Conservation (phyloP, 768 basidiomycete genomes). For the Lepiota brunneoincarnata region DNA sequence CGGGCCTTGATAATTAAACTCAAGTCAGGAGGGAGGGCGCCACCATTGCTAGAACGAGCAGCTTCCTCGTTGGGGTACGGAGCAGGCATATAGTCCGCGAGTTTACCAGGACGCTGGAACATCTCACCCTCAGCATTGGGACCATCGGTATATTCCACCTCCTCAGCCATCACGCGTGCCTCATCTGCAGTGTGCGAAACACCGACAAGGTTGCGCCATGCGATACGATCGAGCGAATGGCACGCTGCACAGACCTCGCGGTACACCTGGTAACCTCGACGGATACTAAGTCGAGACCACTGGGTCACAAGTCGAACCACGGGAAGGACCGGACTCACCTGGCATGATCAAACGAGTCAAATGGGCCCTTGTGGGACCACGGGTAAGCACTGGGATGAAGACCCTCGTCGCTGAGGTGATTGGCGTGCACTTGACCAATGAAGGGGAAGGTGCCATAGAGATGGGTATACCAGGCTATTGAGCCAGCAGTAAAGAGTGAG, state of each 20-base stretch:
- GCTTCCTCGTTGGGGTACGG: slow-evolving; percentile 99
- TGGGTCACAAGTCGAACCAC: slow-evolving; percentile 11
- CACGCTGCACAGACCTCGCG: slow-evolving; percentile 99
- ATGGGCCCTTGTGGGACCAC: slow-evolving; percentile 84
- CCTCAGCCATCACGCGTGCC: slow-evolving; percentile 88
- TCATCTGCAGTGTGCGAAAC: slow-evolving; percentile 96
- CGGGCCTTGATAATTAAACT: slow-evolving; percentile 97
- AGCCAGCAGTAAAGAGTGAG: slow-evolving; percentile 77
- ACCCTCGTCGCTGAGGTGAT: slow-evolving; percentile 89
- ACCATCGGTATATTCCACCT: slow-evolving; percentile 95
- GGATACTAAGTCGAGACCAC: slow-evolving; percentile 58
- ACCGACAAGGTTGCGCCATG: slow-evolving; percentile 99
- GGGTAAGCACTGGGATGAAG: slow-evolving; percentile 86
- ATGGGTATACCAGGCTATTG: slow-evolving; percentile 96
- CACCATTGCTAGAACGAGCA: slow-evolving; percentile 88
- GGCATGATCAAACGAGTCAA: slow-evolving; percentile 96
- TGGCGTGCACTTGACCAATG: slow-evolving; percentile 89
- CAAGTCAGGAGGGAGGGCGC: slow-evolving; percentile 96
- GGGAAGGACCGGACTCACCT: slow-evolving; percentile 55
- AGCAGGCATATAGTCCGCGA: slow-evolving; percentile 92
- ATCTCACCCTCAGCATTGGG: slow-evolving; percentile 94
- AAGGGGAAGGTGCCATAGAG: slow-evolving; percentile 90
- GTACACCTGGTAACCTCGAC: slow-evolving; percentile 95
- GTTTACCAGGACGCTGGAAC: slow-evolving; percentile 98
- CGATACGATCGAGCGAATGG: slow-evolving; percentile 98